Base-by-base conservation (phyloP, 441 rosid genomes). In the Gossypium gossypioides region DNA sequence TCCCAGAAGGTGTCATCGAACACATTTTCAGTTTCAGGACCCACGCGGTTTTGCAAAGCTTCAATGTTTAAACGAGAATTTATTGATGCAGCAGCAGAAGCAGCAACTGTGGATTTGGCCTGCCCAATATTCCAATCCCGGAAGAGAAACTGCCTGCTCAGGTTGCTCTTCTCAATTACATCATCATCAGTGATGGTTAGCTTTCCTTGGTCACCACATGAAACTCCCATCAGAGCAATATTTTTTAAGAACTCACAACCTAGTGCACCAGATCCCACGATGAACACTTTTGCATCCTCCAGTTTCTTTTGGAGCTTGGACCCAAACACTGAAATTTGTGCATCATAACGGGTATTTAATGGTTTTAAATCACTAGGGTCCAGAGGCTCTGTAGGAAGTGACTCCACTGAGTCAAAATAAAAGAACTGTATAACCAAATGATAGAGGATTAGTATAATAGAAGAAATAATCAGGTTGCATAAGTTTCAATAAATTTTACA, bases 101-200 rank as follows among this genome's bases (percentile, higher is more conserved):
- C 94, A 32, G 99, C 99, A 76, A 94, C 97, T 3, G 96, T 92
- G 71, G 99, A 94, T 84, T 94, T 94, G 7, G 99, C 96, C 84
- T 94, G 99, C 37, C 99, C 96, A 78, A 94, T 94, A 79, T 94
- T 92, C 99, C 99, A 94, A 79, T 94, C 99, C 10, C 97, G 92
- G 46, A 94, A 92, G 29, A 94, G 97, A 82, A 95, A 95, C 80
- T 95, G 99, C 79, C 97, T 86, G 80, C 95, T 92, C 22, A 95
- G 94, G 80, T 94, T 94, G 81, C 99, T 94, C 89, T 94, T 94
- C 78, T 92, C 99, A 66, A 92, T 94, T 15, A 94, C 97, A 76
- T 94, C 99, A 85, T 94, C 99, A 72, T 94, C 99, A 3, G 99
- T 90, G 67, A 92, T 80, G 3, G 96, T 94, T n/a, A 94, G 85